A percentile compares a stretch with the other conserved stretches of the same genome.
Conservation (phyloP, 2,329 filamentous ascomycete genomes). For the Plectosphaerella sp. region DNA sequence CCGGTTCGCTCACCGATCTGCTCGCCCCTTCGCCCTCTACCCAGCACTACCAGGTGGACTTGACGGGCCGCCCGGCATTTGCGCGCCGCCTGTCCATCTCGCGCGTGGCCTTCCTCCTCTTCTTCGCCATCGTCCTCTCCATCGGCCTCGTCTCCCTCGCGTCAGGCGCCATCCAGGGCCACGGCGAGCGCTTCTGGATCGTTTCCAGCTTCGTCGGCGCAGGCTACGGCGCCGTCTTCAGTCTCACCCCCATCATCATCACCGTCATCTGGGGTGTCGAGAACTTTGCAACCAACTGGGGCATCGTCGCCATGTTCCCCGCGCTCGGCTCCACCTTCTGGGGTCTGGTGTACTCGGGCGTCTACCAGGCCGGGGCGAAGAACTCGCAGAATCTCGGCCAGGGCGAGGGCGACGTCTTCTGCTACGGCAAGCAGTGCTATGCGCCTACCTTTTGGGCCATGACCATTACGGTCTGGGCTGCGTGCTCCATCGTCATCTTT, state of each 20-base stretch:
- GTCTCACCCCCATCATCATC: slow-evolving; percentile 83
- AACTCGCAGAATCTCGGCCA: slow-evolving; percentile 24
- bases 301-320: slow-evolving; percentile 88
- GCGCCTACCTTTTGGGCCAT: slow-evolving; percentile 81
- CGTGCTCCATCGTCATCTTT: slow-evolving; percentile 65
- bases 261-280: slow-evolving; percentile 98
- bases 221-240: slow-evolving; percentile 91
- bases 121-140: slow-evolving; percentile 69
- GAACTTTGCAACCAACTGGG: slow-evolving; percentile 98
- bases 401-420: slow-evolving; percentile 54
- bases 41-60: slow-evolving; percentile 47
- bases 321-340: slow-evolving; percentile 84
- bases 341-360: slow-evolving; percentile 81
- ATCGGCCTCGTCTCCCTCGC: slow-evolving; percentile 75
- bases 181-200: slow-evolving; percentile 76
- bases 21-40: slow-evolving; percentile 67
- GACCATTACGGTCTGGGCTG: slow-evolving; percentile 73
- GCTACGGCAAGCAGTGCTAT: slow-evolving; percentile 80
- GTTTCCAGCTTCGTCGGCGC: slow-evolving; percentile 81
- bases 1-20: slow-evolving; percentile 83
- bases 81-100: slow-evolving; percentile 56
- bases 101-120: slow-evolving; percentile 73
- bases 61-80: slow-evolving; percentile 16
- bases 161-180: slow-evolving; percentile 67
- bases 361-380: slow-evolving; percentile 67